Evolutionary conservation across 768 basidiomycete genomes (phyloP).

Genomic region (Kwoniella europaea): DNA sequence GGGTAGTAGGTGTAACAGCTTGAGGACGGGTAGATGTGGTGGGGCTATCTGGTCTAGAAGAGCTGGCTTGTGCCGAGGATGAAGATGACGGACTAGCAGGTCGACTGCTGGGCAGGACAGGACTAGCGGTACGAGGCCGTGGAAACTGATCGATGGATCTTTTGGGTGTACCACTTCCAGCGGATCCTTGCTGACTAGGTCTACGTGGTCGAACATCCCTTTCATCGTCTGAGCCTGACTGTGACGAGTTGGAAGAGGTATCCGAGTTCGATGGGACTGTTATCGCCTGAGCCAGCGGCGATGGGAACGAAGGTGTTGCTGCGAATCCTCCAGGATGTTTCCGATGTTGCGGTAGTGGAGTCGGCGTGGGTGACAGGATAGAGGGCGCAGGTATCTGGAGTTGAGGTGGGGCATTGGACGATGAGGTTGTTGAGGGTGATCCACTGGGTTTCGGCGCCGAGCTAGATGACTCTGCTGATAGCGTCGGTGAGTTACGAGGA

Average conservation of each 20-base stretch:
- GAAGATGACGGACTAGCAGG: constrained; percentile 30
- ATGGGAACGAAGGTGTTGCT: constrained; percentile 50
- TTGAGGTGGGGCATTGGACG: constrained; percentile 1
- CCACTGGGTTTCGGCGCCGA: not conserved
- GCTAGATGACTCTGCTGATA: constrained; percentile 8
- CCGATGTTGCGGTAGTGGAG: constrained; percentile 34
- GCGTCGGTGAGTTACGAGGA: constrained; percentile 23
- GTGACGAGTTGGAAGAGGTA: constrained; percentile 43
- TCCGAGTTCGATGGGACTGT: constrained; percentile 48
- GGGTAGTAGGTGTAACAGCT: constrained; percentile 29
- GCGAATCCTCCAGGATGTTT: constrained; percentile 43
- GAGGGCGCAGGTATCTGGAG: constrained; percentile 25
- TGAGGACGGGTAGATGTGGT: constrained; percentile 14
- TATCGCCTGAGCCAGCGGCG: constrained; percentile 48
- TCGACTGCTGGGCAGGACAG: constrained; percentile 19
- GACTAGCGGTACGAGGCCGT: constrained; percentile 37
- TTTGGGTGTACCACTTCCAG: constrained; percentile 39
- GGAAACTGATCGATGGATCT: constrained; percentile 20
- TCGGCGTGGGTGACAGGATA: constrained; percentile 33
- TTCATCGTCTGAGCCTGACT: constrained; percentile 41
- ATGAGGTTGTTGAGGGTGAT: constrained; percentile 6
- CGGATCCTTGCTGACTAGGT: constrained; percentile 27
- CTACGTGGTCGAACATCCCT: constrained; percentile 14
- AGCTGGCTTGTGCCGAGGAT: constrained; percentile 31
- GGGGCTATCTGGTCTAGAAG: constrained; percentile 40